A percentile compares a stretch with the other conserved stretches of the same genome.
Evolutionary conservation across 345 rosid genomes (phyloP).

Genomic region (Eucalyptus marginata): DNA sequence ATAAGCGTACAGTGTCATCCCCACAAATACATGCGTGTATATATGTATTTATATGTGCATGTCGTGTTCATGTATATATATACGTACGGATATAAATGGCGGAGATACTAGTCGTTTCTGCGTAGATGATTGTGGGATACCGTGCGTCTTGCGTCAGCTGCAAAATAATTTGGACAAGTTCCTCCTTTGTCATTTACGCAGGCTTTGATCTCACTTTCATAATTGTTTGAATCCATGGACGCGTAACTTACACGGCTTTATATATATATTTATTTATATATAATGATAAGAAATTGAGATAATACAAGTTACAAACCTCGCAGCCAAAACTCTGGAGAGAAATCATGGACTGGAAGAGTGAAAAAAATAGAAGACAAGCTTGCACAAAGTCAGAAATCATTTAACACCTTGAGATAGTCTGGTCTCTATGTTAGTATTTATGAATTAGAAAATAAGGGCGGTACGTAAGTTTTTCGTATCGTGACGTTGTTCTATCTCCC

Average conservation of each 20-base stretch:
- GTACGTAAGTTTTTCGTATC: neutral
- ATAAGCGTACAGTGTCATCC: neutral
- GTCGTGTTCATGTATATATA: neutral
- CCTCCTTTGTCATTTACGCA: neutral
- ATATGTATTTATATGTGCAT: neutral
- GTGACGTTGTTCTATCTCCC: neutral
- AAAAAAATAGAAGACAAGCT: neutral
- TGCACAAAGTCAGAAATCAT: neutral
- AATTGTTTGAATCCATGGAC: neutral
- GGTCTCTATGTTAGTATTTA: neutral
- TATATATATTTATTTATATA: neutral
- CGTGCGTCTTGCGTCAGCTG: neutral
- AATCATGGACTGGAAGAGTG: neutral
- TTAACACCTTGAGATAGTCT: neutral
- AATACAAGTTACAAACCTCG: neutral
- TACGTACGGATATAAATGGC: neutral
- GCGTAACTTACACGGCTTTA: neutral
- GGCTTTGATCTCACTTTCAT: neutral
- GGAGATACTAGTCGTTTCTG: neutral
- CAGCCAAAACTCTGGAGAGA: neutral
- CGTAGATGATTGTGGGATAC: neutral
- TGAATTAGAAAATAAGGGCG: neutral
- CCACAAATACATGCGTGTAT: neutral
- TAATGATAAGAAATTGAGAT: neutral
- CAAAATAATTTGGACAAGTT: neutral